Evolutionary conservation across 768 basidiomycete species (phyloP).

Genomic region (Tricholoma furcatifolium): DNA sequence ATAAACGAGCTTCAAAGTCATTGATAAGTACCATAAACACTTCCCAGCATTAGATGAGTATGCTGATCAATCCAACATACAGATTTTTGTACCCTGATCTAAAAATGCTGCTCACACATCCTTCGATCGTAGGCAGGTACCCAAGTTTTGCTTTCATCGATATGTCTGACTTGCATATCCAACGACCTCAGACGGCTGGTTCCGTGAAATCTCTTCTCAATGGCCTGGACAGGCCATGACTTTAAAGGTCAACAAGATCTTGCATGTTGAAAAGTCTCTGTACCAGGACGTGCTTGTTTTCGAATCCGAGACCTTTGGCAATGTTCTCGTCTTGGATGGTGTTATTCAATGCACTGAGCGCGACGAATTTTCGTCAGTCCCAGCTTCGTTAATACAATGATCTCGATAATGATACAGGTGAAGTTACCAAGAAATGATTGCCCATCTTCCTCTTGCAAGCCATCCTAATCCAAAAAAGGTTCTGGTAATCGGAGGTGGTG

Average conservation of each 20-base stretch:
- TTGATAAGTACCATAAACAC: too few species aligned
- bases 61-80: slow-evolving; percentile 6
- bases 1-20: too few species aligned
- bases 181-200: slow-evolving; percentile 89
- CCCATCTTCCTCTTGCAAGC: slow-evolving; percentile 92
- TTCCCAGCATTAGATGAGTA: too few species aligned
- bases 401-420: neutral
- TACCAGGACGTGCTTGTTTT: slow-evolving; percentile 99
- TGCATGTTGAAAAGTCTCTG: slow-evolving; percentile 89
- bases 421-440: slow-evolving; percentile 99
- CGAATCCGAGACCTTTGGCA: slow-evolving; percentile 92
- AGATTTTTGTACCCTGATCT: slow-evolving; percentile 8
- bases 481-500: slow-evolving; percentile 96
- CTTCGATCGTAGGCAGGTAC: slow-evolving; percentile 51
- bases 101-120: slow-evolving; percentile 54
- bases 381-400: neutral
- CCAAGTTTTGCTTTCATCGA: neutral
- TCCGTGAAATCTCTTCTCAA: slow-evolving; percentile 90
- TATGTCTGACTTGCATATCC: neutral
- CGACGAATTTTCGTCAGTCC: slow-evolving; percentile 93
- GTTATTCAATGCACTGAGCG: slow-evolving; percentile 97
- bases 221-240: slow-evolving; percentile 99
- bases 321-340: slow-evolving; percentile 92
- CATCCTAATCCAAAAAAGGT: slow-evolving; percentile 97
- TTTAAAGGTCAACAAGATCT: slow-evolving; percentile 90